Base-by-base conservation (phyloP, 2,329 filamentous ascomycete species). In the Pezicula carpinea region DNA sequence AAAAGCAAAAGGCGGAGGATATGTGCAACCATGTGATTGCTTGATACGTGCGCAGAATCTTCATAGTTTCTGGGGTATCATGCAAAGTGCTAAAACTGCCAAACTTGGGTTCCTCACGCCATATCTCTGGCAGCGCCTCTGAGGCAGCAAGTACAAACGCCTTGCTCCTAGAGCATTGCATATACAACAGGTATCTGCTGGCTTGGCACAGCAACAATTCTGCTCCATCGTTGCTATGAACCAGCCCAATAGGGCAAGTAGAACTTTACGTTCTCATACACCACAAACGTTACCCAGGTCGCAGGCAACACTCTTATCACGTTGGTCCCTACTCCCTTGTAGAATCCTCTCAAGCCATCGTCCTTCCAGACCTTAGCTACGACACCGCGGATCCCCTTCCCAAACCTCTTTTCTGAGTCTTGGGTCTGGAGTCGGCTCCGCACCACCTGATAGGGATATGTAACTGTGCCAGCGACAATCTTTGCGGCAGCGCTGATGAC, bases 401-500 rank as follows among this genome's bases (percentile, higher is more conserved):
- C 84, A 63, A 95, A 96, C 39, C 77, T 73, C 55, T 78, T 73
- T 39, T 87, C 83, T 3, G 89, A 87, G 64, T 93, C 78, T 66
- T 96, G 95, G 48, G 88, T 91, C 71, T 99, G 93, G 66, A 99
- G 70, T 38, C 93, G 77, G 54, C 89, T 89, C 51, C 93, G 76
- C 42, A 99, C 78, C 22, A 97, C 90, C 69, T 97, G 93, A 64
- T 96, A 95, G 1, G 93, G 93, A 64, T 97, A 99, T 6, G 92
- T 96, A 44, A 84, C 82, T 21, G 83, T 85, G n/a, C 90, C 90
- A 1, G 93, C 92, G 54, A 95, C 82, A 19, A 96, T 74, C 70
- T 99, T 99, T 39, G 89, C 85, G 3, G 81, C 68, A 21, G 86
- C 88, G 34, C 89, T 93, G 33, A 96, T 77, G 23, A 82, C 73